Base-by-base conservation (phyloP, 108 stramenopile genomes). In the Cyclotella sp. region DNA sequence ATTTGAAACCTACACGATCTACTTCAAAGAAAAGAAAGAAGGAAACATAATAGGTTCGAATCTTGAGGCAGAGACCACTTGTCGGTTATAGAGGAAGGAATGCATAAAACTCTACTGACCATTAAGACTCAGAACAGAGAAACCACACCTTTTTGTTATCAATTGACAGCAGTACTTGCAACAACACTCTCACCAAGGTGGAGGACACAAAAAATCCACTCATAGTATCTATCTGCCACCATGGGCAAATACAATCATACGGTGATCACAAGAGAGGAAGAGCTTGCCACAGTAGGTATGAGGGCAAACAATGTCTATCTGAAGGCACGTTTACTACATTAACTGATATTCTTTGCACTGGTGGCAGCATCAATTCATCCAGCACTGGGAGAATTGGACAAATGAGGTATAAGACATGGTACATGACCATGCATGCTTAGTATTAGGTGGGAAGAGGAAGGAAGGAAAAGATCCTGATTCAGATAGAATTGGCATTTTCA, bases 251-350 rank as follows among this genome's bases (percentile, higher is more conserved):
- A 30, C 34, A 72, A 58, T 26, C 43, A 46, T 13, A 22, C 40
- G 19, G 44, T 59, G 8, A 46, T 57, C 42, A 57, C 53, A n/a
- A 55, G n/a, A 21, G 30, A 21, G 13, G 53, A 55, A 42, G 43
- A 44, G 54, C 34, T 19, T 15, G 57, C 70, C 40, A 44, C 44
- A 16, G 16, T 72, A 24, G 70, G 70, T 24, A 60, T 72, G 55
- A 21, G 70, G n/a, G 57, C 70, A 59, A 72, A 58, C 43, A 72
- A 72, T 46, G 44, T 60, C 58, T 58, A 18, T 72, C 70, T n/a
- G 70, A 72, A 44, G 57, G 70, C 13, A 22, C 24, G 16, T 71
- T 71, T 59, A 34, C 70, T 4, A 44, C 43, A 5, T 58, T 71
- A 7, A 58, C 53, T 22, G 70, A 72, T 46, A 58, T 55, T 29